These are phyloP conservation scores for Gonapodya prolifera DNA, from an alignment of 192 early-diverging fungal genomes.

Conservation along the genomic window DNA sequence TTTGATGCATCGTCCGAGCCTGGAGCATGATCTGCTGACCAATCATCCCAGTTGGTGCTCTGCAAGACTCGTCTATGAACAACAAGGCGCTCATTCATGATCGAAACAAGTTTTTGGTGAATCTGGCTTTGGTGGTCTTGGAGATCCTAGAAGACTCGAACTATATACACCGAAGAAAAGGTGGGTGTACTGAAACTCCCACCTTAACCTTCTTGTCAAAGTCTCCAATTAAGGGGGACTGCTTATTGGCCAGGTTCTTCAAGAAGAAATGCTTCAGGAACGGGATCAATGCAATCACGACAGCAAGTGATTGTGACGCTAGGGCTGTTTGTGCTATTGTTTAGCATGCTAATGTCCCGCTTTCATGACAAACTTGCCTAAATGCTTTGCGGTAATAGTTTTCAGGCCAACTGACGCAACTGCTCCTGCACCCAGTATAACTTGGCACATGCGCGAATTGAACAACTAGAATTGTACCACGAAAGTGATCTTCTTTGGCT, in stretches of 20 bases:
- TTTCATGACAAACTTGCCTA: constrained; percentile 35
- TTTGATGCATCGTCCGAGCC: constrained; percentile 15
- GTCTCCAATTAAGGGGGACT: constrained; percentile 68
- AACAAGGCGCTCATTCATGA: constrained; percentile 83
- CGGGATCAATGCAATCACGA: constrained; percentile 79
- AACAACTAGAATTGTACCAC: constrained; percentile 63
- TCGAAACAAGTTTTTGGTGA: constrained; percentile 78
- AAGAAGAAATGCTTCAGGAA: constrained; percentile 63
- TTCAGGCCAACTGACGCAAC: constrained; percentile 93
- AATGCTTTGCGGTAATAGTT: constrained; percentile 92
- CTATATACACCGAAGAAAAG: constrained; percentile 7
- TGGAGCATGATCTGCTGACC: constrained; percentile 7
- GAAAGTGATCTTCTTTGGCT: background rate
- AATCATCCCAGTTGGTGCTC: constrained; percentile 39
- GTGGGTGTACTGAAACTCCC: background rate
- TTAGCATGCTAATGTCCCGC: background rate
- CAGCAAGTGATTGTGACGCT: constrained; percentile 81
- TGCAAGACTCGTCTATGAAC: constrained; percentile 65
- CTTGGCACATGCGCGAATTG: constrained; percentile 91
- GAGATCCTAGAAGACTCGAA: constrained; percentile 49
- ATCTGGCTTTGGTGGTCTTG: constrained; percentile 82
- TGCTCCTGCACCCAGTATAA: constrained; percentile 94
- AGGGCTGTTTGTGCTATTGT: constrained; percentile 39
- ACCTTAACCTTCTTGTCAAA: constrained; percentile 70
- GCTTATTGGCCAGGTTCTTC: constrained; percentile 58